Percentiles rank a stretch among this genome's conserved stretches.
These are phyloP conservation scores for Takakia lepidozioides DNA, from an alignment of 225 moss, liverwort and hornwort species.

Conservation along the genomic window DNA sequence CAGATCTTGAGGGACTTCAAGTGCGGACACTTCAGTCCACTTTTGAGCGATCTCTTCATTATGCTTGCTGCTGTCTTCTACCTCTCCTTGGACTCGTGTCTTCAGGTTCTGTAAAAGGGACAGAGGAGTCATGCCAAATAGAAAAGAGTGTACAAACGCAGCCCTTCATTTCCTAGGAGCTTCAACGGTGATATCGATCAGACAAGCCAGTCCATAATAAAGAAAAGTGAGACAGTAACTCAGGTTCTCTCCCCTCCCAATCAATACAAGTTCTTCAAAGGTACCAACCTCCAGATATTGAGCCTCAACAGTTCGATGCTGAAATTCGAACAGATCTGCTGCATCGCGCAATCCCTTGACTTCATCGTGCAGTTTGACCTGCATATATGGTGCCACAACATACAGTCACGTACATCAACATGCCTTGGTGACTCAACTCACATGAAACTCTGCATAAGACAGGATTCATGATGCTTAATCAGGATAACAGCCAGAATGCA, in stretches of 20 bases:
- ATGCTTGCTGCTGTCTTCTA: conserved; percentile 21
- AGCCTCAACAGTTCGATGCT: conserved; percentile 28
- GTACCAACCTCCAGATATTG: conserved; percentile 36
- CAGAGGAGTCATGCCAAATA: too few species aligned
- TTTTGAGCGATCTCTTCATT: conserved; percentile 36
- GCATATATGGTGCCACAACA: neutral
- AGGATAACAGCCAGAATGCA: too few species aligned
- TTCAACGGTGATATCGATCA: too few species aligned
- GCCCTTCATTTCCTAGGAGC: too few species aligned
- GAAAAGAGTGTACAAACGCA: too few species aligned
- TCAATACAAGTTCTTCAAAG: too few species aligned
- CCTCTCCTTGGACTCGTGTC: conserved; percentile 24
- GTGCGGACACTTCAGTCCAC: conserved; percentile 23
- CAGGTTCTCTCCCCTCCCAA: too few species aligned
- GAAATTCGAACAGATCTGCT: conserved; percentile 25
- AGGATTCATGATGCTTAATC: too few species aligned
- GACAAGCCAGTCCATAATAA: too few species aligned
- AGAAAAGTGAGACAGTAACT: too few species aligned
- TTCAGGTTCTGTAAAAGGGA: conserved; percentile 31
- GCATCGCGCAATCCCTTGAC: conserved; percentile 29
- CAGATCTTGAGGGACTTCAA: conserved; percentile 43
- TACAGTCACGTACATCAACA: neutral
- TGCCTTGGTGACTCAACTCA: neutral
- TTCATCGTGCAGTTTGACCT: conserved; percentile 40
- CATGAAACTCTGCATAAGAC: too few species aligned